Conservation (phyloP, 495 filamentous ascomycete genomes). For the Talaromyces nanjingensis region DNA sequence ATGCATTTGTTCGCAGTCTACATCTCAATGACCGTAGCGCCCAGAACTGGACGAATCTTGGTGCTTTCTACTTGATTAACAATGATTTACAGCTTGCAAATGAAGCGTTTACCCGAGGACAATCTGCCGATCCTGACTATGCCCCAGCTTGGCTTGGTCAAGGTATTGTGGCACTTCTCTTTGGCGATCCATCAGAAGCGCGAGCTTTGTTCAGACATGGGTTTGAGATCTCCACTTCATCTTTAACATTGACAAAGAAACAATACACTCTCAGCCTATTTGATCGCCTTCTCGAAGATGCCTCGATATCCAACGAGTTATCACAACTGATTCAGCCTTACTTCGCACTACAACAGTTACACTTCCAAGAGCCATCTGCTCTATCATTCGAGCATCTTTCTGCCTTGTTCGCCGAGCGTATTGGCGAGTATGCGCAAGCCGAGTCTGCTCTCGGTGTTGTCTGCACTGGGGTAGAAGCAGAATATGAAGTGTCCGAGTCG, state of each 20-base stretch:
- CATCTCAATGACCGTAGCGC: slow-evolving; percentile 84
- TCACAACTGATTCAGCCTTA: slow-evolving; percentile 64
- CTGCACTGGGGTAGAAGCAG: slow-evolving; percentile 62
- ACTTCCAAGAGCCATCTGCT: slow-evolving; percentile 57
- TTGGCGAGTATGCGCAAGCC: slow-evolving; percentile 58
- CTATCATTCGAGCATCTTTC: slow-evolving; percentile 68
- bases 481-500: slow-evolving; percentile 80
- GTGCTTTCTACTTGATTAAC: slow-evolving; percentile 76
- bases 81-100: slow-evolving; percentile 78
- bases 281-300: slow-evolving; percentile 58
- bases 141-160: slow-evolving; percentile 91
- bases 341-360: slow-evolving; percentile 80
- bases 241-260: slow-evolving; percentile 60
- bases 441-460: slow-evolving; percentile 55
- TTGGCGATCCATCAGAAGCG: slow-evolving; percentile 69
- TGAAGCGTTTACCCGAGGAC: slow-evolving; percentile 80
- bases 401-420: slow-evolving; percentile 74
- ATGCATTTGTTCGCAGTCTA: slow-evolving; percentile 86
- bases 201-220: slow-evolving; percentile 87
- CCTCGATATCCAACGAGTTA: slow-evolving; percentile 51
- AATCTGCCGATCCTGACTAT: slow-evolving; percentile 90
- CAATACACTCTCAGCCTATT: slow-evolving; percentile 75
- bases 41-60: slow-evolving; percentile 84
- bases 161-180: slow-evolving; percentile 69
- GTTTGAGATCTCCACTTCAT: slow-evolving; percentile 80